phyloP scores from a whole-genome alignment of 2,329 filamentous ascomycete species.

The Claviceps fusiformis region DNA sequence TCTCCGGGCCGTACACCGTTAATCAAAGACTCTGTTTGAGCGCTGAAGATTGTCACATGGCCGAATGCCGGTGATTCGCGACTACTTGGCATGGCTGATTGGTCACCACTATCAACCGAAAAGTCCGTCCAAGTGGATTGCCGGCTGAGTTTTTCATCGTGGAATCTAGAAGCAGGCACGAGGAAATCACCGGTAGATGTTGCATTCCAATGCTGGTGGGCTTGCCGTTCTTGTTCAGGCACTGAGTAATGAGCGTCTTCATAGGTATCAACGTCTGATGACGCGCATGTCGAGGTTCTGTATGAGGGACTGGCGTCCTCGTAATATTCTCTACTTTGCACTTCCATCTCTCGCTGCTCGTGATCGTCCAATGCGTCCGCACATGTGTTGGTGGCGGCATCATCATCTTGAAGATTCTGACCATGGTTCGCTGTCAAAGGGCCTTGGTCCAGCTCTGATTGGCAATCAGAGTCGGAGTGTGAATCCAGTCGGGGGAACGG shows the following conservation, averaged over 20 bases:
- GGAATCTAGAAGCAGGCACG: slow-evolving; percentile 31
- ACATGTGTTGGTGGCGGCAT: slow-evolving; percentile 21
- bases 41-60: slow-evolving; percentile 20
- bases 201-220: slow-evolving; percentile 9
- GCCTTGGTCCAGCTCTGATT: slow-evolving; percentile 20
- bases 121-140: slow-evolving; percentile 49
- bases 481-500: slow-evolving; percentile 23
- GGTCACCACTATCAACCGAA: slow-evolving; percentile 39
- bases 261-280: slow-evolving; percentile 19
- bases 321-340: slow-evolving; percentile 16
- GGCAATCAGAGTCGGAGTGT: slow-evolving; percentile 25
- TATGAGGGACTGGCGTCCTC: slow-evolving; percentile 19
- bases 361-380: slow-evolving; percentile 23
- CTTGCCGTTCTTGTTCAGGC: slow-evolving; percentile 12
- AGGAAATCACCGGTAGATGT: slow-evolving; percentile 31
- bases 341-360: slow-evolving; percentile 13
- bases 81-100: slow-evolving; percentile 16
- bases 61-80: slow-evolving; percentile 16
- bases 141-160: slow-evolving; percentile 35
- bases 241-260: slow-evolving; percentile 16
- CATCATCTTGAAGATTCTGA: slow-evolving; percentile 16
- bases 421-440: slow-evolving; percentile 11
- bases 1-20: neutral
- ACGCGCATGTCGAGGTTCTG: slow-evolving; percentile 27
- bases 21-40: slow-evolving; percentile 6